These are phyloP conservation scores for Daldinia eschscholtzii DNA, from an alignment of 2,329 filamentous ascomycete genomes.

Conservation along the genomic window DNA sequence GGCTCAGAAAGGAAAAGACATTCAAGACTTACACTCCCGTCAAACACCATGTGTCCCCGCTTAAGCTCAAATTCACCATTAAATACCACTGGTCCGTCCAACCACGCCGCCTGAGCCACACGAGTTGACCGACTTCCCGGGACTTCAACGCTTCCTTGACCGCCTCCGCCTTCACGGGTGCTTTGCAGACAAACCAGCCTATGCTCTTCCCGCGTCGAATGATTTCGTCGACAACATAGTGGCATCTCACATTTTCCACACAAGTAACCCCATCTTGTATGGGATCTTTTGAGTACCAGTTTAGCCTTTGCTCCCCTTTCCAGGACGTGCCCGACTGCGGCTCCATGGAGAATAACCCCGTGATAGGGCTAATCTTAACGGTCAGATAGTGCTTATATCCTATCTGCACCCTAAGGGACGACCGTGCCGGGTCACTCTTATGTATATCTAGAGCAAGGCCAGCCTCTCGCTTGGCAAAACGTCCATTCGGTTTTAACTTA, in stretches of 20 bases:
- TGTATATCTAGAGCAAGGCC: constrained; percentile 70
- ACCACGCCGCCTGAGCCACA: constrained; percentile 77
- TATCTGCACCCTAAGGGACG: constrained; percentile 76
- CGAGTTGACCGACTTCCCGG: constrained; percentile 71
- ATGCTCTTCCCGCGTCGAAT: constrained; percentile 69
- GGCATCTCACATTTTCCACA: constrained; percentile 73
- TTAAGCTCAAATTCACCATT: constrained; percentile 75
- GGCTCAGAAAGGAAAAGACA: constrained; percentile 4
- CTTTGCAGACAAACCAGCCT: constrained; percentile 71
- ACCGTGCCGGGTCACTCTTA: constrained; percentile 72
- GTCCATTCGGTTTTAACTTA: constrained; percentile 68
- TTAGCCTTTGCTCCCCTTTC: constrained; percentile 74
- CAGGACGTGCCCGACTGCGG: constrained; percentile 70
- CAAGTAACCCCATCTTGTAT: constrained; percentile 67
- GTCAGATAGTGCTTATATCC: constrained; percentile 71
- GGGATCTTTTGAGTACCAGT: constrained; percentile 66
- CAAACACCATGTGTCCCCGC: constrained; percentile 84
- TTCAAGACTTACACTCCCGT: constrained; percentile 68
- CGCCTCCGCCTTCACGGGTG: constrained; percentile 65
- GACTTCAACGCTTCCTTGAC: constrained; percentile 72
- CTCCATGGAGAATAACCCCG: constrained; percentile 79
- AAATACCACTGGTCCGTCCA: constrained; percentile 82
- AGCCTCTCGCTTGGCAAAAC: constrained; percentile 72
- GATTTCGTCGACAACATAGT: constrained; percentile 72
- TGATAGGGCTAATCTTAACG: constrained; percentile 80